phyloP scores from a whole-genome alignment of 2,329 filamentous ascomycete genomes.

The Bipolaris victoriae region DNA sequence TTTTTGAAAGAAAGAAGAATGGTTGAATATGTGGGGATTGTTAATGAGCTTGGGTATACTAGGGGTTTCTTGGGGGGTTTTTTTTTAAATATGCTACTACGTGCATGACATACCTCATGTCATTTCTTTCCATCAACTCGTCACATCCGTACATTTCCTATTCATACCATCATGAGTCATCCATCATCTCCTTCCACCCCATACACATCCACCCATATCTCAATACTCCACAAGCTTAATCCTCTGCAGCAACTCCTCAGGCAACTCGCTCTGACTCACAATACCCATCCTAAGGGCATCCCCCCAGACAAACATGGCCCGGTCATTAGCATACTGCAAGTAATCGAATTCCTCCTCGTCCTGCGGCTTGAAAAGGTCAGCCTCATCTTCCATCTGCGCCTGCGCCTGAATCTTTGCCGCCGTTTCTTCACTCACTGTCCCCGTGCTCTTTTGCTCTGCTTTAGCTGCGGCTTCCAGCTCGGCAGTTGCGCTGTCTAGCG shows the following conservation, averaged over 20 bases:
- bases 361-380: slow-evolving; percentile 55
- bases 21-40: no score
- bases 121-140: no score
- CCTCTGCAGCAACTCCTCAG: slow-evolving; percentile 65
- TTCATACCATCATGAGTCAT: not conserved
- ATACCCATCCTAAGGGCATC: slow-evolving; percentile 82
- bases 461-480: slow-evolving; percentile 31
- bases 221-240: slow-evolving; percentile 75
- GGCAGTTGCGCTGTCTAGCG: slow-evolving; percentile 35
- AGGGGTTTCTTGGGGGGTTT: not conserved
- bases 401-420: slow-evolving; percentile 30
- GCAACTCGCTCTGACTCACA: slow-evolving; percentile 76
- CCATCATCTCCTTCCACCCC: not conserved
- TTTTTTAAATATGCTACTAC: not conserved
- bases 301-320: slow-evolving; percentile 93
- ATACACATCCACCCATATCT: not conserved
- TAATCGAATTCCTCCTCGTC: slow-evolving; percentile 85
- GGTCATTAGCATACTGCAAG: slow-evolving; percentile 85
- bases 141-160: not conserved
- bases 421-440: slow-evolving; percentile 36
- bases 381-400: slow-evolving; percentile 34
- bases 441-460: slow-evolving; percentile 25
- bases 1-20: no score
- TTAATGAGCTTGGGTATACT: not conserved
- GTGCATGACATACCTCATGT: not conserved